Evolutionary conservation across 768 basidiomycete genomes (phyloP).

Genomic region (Macrolepiota dolichaula): DNA sequence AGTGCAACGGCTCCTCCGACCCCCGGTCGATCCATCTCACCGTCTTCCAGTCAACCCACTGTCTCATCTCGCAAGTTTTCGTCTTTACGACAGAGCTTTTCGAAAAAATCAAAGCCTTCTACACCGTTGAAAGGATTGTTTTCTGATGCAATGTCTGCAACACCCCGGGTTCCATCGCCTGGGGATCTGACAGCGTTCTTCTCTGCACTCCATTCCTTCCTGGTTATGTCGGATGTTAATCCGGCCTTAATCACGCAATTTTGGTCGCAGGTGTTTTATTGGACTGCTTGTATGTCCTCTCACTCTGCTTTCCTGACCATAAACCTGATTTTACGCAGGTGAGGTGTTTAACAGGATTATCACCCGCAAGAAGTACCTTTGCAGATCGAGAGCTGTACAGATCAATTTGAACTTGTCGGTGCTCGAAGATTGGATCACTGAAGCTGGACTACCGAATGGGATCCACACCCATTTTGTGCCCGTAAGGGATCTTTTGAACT

Average conservation of each 20-base stretch:
- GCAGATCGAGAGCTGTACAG: conserved; percentile 86
- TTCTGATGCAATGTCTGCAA: conserved; percentile 34
- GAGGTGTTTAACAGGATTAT: conserved; percentile 83
- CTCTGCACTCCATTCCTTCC: conserved; percentile 78
- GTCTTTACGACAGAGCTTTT: conserved; percentile 65
- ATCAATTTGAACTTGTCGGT: conserved; percentile 82
- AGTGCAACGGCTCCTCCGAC: conserved; percentile 48
- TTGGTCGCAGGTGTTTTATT: conserved; percentile 98
- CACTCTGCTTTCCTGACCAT: not conserved
- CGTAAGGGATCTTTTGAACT: conserved; percentile 77
- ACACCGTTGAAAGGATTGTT: conserved; percentile 51
- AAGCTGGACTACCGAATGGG: conserved; percentile 75
- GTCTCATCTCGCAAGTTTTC: conserved; percentile 51
- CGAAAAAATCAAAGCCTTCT: conserved; percentile 38
- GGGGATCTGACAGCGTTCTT: conserved; percentile 73
- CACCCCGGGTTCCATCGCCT: conserved; percentile 33
- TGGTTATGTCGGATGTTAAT: conserved; percentile 86
- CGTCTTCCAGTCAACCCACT: conserved; percentile 40
- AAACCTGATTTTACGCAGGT: conserved; percentile 38
- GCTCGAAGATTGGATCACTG: conserved; percentile 90
- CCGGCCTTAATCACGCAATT: conserved; percentile 85
- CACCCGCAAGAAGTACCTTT: conserved; percentile 92
- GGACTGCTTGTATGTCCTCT: conserved; percentile 79
- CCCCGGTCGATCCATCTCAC: conserved; percentile 48
- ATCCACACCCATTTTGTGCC: conserved; percentile 81